Base-by-base conservation (phyloP, 1,139 yeast species). In the Debaryomyces singareniensis region DNA sequence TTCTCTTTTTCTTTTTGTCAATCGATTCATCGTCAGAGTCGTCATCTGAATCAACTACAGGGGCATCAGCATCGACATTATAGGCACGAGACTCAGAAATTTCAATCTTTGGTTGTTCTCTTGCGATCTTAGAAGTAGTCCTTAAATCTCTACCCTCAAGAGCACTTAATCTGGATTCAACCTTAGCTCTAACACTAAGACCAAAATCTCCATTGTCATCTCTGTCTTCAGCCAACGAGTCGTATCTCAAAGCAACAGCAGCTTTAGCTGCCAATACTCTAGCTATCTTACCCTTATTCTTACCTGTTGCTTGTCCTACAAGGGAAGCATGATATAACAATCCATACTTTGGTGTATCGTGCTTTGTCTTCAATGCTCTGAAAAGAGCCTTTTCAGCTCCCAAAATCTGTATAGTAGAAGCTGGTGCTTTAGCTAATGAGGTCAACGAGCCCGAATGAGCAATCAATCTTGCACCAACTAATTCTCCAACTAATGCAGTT, bases 361-460 rank as follows among this genome's bases (percentile, higher is more conserved):
- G 96, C 69, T 91, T 91, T 45, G 98, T 91, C 73, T 91, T 91
- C 58, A 91, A 76, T 44, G 98, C 98, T 70, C 98, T 82, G 76
- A 91, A 91, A 44, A 91, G 73, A 30, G 98, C 98, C 77, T 91
- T 91, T 68, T 91, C 98, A 46, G 98, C 98, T 65, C 98, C 98
- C 52, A 91, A 75, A 46, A 91, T 91, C 71, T 91, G 98, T 35
- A 91, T 93, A 38, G 99, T 91, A 14, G 98, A 91, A 34, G 98
- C 98, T 46, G 98, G 97, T 61, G 93, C 96, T 63, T 91, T 91
- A 38, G 97, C 89, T 55, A 91, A 71, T 61, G 86, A 86, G 44
- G 96, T 87, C 57, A 91, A 74, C 43, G 97, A 89, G 60, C 98
- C 98, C 37, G 98, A 95, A 55, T 91, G 98, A 29, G 98, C 89